These are phyloP conservation scores for Camptophora hylomeconis DNA, from an alignment of 2,329 filamentous ascomycete genomes.

Conservation along the genomic window DNA sequence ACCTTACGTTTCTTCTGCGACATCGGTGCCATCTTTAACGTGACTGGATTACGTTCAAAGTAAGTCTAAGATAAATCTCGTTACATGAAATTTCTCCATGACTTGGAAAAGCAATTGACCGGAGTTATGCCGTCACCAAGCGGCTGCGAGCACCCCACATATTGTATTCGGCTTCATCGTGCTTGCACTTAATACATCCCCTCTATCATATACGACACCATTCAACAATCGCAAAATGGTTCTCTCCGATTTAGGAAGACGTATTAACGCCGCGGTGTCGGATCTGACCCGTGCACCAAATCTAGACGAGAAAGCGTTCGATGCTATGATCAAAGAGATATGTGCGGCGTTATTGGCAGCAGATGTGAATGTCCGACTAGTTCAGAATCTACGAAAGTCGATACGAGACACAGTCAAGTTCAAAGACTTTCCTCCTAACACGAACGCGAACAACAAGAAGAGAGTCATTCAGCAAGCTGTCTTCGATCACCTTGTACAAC, in stretches of 20 bases:
- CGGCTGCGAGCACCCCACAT: no score
- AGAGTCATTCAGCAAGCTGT: constrained; percentile 95
- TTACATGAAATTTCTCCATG: no score
- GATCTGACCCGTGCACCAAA: constrained; percentile 87
- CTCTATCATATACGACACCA: no score
- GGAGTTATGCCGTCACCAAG: no score
- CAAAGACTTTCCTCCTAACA: constrained; percentile 75
- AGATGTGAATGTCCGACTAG: constrained; percentile 92
- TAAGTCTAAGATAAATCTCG: no score
- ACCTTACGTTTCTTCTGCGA: constrained; percentile 43
- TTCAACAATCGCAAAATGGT: constrained; percentile 54
- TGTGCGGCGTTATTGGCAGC: constrained; percentile 89
- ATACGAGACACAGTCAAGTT: constrained; percentile 89
- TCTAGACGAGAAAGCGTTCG: constrained; percentile 96
- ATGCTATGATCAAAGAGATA: constrained; percentile 97
- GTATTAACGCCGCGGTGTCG: constrained; percentile 91
- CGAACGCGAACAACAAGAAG: constrained; percentile 71
- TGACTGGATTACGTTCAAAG: no score
- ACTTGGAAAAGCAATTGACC: no score
- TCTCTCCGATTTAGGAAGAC: constrained; percentile 95
- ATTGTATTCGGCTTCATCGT: no score
- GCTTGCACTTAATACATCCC: constrained; percentile 1
- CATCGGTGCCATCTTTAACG: constrained; percentile 25
- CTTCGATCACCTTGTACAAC: constrained; percentile 88
- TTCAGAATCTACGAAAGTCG: constrained; percentile 79